Percentiles rank a stretch among this genome's conserved stretches.
Evolutionary conservation across 768 basidiomycete genomes (phyloP).

Genomic region (Amanita muscaria): DNA sequence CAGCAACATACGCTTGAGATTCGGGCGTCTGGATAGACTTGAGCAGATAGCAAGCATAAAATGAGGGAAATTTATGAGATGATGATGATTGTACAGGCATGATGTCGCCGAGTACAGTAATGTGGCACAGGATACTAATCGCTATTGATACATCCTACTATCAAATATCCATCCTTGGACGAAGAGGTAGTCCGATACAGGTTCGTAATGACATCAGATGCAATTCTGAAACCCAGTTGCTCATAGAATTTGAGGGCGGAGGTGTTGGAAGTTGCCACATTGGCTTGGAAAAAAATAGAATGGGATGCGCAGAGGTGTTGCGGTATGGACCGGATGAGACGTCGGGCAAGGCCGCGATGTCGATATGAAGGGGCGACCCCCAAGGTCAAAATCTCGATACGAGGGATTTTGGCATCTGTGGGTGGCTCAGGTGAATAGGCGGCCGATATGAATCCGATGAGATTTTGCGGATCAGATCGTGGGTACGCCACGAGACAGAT

Average conservation of each 20-base stretch:
- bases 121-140: constrained; percentile 8
- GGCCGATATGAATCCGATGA: constrained; percentile 38
- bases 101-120: background rate
- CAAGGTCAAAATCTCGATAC: constrained; percentile 42
- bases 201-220: constrained; percentile 27
- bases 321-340: constrained; percentile 28
- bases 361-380: constrained; percentile 40
- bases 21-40: constrained; percentile 51
- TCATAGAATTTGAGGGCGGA: constrained; percentile 35
- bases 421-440: constrained; percentile 19
- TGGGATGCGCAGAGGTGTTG: constrained; percentile 20
- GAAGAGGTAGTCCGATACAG: constrained; percentile 30
- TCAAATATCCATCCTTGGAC: constrained; percentile 34
- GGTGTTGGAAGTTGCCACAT: constrained; percentile 36
- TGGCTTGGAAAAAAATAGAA: constrained; percentile 29
- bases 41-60: constrained; percentile 81
- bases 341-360: constrained; percentile 33
- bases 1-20: constrained; percentile 31
- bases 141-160: constrained; percentile 24
- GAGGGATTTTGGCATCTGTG: constrained; percentile 5
- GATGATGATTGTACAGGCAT: constrained; percentile 5
- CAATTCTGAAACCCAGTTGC: constrained; percentile 30
- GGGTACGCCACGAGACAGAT: constrained; percentile 34
- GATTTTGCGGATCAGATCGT: constrained; percentile 17
- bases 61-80: constrained; percentile 45